Percentiles rank a stretch among this genome's conserved stretches.
These are phyloP conservation scores for Nemania bipapillata DNA, from an alignment of 2,329 filamentous ascomycete genomes.

Conservation along the genomic window DNA sequence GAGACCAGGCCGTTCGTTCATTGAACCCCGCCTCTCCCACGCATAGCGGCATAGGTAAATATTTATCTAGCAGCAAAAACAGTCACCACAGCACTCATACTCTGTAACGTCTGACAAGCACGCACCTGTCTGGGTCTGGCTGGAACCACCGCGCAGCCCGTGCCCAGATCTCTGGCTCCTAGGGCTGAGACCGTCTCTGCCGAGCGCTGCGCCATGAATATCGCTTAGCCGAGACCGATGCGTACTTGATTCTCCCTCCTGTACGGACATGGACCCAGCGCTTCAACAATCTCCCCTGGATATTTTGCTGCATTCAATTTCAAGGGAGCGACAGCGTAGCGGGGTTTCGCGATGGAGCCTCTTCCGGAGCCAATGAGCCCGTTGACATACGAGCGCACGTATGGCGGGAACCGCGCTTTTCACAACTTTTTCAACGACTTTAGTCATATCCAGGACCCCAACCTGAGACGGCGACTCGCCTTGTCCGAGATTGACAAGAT, in stretches of 20 bases:
- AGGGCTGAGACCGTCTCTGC: conserved; percentile 17
- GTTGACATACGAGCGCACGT: conserved; percentile 56
- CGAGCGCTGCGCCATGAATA: conserved; percentile 29
- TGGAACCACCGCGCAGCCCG: conserved; percentile 6
- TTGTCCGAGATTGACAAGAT: conserved; percentile 84
- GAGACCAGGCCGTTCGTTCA: conserved; percentile 1
- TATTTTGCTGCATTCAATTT: too few species aligned
- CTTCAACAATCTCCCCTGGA: conserved; percentile 4
- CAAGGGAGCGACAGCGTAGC: neutral
- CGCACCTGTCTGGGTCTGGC: neutral
- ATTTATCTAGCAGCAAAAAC: neutral
- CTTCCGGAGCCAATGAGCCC: conserved; percentile 57
- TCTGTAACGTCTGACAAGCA: too few species aligned
- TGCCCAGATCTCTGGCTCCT: neutral
- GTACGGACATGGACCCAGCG: conserved; percentile 19
- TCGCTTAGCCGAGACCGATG: conserved; percentile 22
- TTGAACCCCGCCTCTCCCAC: neutral
- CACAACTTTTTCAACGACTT: conserved; percentile 80
- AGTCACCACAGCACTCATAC: neutral
- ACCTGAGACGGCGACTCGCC: conserved; percentile 77
- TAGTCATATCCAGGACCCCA: conserved; percentile 74
- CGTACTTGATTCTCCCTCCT: conserved; percentile 14
- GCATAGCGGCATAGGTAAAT: too few species aligned
- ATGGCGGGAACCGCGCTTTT: conserved; percentile 74
- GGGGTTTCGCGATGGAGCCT: conserved; percentile 50